Percentiles rank a stretch among this genome's conserved stretches.
These are phyloP conservation scores for Sorghum bicolor DNA, from an alignment of 176 grass and related monocot species.

Conservation along the genomic window Sorghum_bicolor_NCBIv3 NC_012875.2:51028501-51029000, in stretches of 20 bases:
- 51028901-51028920: background rate
- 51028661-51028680: too few relatives aligned
- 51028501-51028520: background rate
- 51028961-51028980: background rate
- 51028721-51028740: background rate
- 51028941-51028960: background rate
- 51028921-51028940: background rate
- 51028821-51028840: background rate
- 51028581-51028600: background rate
- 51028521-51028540: conserved; percentile 23
- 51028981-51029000: conserved; percentile 52
- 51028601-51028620: background rate
- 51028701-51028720: background rate
- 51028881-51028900: background rate
- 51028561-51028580: background rate
- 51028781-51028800: background rate
- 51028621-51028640: background rate
- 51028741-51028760: background rate
- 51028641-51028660: background rate
- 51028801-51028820: background rate
- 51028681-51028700: background rate
- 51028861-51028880: background rate
- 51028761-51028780: background rate
- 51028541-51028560: background rate
- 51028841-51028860: background rate